These are phyloP conservation scores for Marasmius fiardii DNA, from an alignment of 1,284 basidiomycete species.

Conservation along the genomic window DNA sequence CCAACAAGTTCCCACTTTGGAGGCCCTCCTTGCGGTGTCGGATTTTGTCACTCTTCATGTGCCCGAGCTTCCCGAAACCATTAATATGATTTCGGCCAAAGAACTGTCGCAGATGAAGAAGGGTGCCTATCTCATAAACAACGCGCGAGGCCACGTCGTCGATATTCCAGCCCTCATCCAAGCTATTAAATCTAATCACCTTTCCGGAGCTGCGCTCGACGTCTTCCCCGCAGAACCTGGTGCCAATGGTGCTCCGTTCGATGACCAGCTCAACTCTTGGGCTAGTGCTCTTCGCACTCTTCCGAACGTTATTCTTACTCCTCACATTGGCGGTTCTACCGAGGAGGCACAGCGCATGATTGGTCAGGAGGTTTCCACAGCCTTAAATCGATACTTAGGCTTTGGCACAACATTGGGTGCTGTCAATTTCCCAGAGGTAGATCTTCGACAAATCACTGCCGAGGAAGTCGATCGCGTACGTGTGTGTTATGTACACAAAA, in stretches of 20 bases:
- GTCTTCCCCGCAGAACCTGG: constrained; percentile 95
- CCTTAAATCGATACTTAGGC: constrained; percentile 88
- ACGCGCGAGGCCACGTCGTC: constrained; percentile 93
- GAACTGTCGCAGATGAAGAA: constrained; percentile 93
- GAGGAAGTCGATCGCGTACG: constrained; percentile 84
- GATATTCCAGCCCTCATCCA: constrained; percentile 90
- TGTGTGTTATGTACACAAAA: constrained; percentile 95
- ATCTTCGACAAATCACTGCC: constrained; percentile 87
- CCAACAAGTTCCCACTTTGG: constrained; percentile 82
- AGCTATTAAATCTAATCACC: constrained; percentile 79
- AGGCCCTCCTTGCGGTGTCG: constrained; percentile 74
- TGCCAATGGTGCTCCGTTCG: constrained; percentile 85
- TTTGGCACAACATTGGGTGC: constrained; percentile 89
- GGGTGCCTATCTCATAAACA: constrained; percentile 97
- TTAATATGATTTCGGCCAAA: constrained; percentile 83
- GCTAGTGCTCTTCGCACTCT: constrained; percentile 68
- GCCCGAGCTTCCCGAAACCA: constrained; percentile 95
- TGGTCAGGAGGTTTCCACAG: constrained; percentile 89
- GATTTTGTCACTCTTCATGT: constrained; percentile 98
- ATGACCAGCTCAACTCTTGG: constrained; percentile 84
- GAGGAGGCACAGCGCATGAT: constrained; percentile 99
- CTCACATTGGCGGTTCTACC: constrained; percentile 98
- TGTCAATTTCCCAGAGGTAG: constrained; percentile 99
- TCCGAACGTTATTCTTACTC: constrained; percentile 92
- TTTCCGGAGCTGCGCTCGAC: constrained; percentile 94